phyloP scores from a whole-genome alignment of 305 asterid species.

The Fraxinus velutina region DNA sequence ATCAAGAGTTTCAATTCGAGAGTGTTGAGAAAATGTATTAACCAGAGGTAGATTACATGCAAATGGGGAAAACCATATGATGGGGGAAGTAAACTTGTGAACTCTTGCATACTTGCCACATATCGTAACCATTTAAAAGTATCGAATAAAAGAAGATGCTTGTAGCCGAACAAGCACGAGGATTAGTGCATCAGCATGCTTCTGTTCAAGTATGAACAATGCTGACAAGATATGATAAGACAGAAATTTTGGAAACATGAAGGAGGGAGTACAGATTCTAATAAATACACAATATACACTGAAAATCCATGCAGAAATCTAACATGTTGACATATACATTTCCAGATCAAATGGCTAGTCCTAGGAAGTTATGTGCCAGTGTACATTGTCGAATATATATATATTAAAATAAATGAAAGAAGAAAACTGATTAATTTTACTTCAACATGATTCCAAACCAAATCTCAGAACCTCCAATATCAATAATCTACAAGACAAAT shows the following conservation, averaged over 20 bases:
- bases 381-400: not conserved
- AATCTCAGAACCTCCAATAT: not conserved
- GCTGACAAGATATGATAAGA: not conserved
- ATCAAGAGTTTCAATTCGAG: not conserved
- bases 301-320: not conserved
- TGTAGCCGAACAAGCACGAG: not conserved
- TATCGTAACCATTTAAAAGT: not conserved
- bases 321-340: not conserved
- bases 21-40: not conserved
- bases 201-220: not conserved
- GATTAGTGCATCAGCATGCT: not conserved
- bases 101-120: not conserved
- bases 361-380: not conserved
- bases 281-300: not conserved
- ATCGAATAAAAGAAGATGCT: not conserved
- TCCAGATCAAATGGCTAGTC: slow-evolving; percentile 5
- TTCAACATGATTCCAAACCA: slow-evolving; percentile 11
- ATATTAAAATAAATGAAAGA: not conserved
- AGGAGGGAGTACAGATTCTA: not conserved
- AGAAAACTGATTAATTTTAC: not conserved
- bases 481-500: not conserved
- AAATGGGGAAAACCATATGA: not conserved
- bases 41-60: not conserved
- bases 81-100: not conserved
- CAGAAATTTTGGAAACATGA: not conserved